These are phyloP conservation scores for Pueraria montana DNA, from an alignment of 306 rosid genomes.

Conservation along the genomic window DNA sequence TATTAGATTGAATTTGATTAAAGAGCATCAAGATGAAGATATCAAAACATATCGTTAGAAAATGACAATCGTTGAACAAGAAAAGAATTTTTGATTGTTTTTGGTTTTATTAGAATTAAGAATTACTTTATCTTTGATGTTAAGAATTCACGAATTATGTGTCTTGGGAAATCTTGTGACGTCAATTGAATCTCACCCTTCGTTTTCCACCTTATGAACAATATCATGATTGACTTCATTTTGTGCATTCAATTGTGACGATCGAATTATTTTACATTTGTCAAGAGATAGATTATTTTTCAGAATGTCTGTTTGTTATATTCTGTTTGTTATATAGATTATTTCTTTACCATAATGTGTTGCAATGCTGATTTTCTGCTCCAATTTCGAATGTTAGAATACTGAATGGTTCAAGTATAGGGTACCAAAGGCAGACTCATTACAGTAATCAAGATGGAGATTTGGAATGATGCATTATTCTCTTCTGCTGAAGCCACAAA, in stretches of 20 bases:
- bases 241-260: not conserved
- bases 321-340: too few species aligned
- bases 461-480: too few species aligned
- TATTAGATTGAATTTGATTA: not conserved
- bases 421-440: too few species aligned
- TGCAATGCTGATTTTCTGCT: not conserved
- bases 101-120: not conserved
- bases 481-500: not conserved
- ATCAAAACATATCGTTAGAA: not conserved
- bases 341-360: not conserved
- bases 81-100: not conserved
- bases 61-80: not conserved
- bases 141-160: not conserved
- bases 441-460: too few species aligned
- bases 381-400: not conserved
- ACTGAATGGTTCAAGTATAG: not conserved
- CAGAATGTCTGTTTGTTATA: not conserved
- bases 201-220: not conserved
- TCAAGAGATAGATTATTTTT: not conserved
- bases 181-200: constrained; percentile 10
- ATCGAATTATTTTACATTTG: not conserved
- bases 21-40: not conserved
- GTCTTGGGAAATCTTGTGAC: not conserved
- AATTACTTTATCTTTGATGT: not conserved
- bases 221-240: not conserved